Percentiles rank a stretch among this genome's conserved stretches.
Evolutionary conservation across 2,329 filamentous ascomycete genomes (phyloP).

Genomic region (Paraphaeosphaeria minitans): DNA sequence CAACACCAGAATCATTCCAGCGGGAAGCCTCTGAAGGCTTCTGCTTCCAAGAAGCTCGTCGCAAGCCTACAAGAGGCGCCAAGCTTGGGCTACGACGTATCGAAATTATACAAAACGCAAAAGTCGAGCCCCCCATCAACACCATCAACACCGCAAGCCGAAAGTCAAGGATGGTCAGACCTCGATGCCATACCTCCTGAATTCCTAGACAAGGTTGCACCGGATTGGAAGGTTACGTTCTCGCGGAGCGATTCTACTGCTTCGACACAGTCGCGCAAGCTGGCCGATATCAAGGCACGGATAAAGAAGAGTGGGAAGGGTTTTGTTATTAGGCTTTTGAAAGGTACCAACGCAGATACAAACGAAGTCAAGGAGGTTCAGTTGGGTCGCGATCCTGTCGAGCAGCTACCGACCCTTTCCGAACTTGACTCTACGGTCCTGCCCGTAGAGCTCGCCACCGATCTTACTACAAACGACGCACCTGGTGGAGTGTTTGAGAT

Average conservation of each 20-base stretch:
- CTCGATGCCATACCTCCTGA: constrained; percentile 34
- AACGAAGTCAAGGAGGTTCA: constrained; percentile 38
- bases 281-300: constrained; percentile 38
- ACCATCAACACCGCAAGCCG: constrained; percentile 30
- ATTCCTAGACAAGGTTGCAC: constrained; percentile 37
- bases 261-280: constrained; percentile 30
- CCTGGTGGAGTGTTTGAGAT: constrained; percentile 28
- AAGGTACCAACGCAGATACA: constrained; percentile 29
- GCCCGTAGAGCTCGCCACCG: constrained; percentile 27
- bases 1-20: constrained; percentile 15
- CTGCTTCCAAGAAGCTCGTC: constrained; percentile 19
- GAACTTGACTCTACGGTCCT: constrained; percentile 28
- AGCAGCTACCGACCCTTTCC: constrained; percentile 9
- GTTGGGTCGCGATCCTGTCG: constrained; percentile 19
- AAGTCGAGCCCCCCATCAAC: constrained; percentile 33
- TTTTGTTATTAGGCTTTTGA: constrained; percentile 37
- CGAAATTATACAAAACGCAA: constrained; percentile 24
- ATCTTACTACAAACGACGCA: not conserved
- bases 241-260: constrained; percentile 33
- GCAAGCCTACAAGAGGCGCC: constrained; percentile 21
- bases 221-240: constrained; percentile 37
- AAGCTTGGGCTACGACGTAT: constrained; percentile 23
- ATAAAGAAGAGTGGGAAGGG: constrained; percentile 43
- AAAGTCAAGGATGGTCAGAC: constrained; percentile 36
- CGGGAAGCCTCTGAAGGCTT: constrained; percentile 13